Evolutionary conservation across 352 stramenopile genomes (phyloP).

Genomic region (Pythium graminicola): DNA sequence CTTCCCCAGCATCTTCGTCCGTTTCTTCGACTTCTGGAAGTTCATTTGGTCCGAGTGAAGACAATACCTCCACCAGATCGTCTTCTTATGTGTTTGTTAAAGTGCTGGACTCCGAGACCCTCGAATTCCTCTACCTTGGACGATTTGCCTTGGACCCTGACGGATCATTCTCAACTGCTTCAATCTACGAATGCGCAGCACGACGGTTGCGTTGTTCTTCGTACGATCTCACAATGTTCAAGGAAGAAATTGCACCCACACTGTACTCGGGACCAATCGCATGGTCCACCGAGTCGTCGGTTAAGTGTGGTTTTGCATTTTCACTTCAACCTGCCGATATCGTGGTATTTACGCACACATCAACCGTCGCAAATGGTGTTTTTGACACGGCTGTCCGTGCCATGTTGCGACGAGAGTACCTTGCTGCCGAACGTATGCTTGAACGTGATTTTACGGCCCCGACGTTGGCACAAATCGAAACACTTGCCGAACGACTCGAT

Average conservation of each 20-base stretch:
- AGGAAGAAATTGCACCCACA: constrained; percentile 69
- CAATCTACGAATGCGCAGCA: constrained; percentile 45
- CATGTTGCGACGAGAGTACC: constrained; percentile 41
- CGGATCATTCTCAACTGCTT: constrained; percentile 23
- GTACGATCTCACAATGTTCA: constrained; percentile 52
- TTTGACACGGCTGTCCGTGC: constrained; percentile 26
- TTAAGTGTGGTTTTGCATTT: constrained; percentile 9
- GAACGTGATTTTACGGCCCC: constrained; percentile 17
- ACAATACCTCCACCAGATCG: neutral
- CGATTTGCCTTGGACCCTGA: constrained; percentile 27
- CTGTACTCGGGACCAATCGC: constrained; percentile 42
- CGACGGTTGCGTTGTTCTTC: constrained; percentile 32
- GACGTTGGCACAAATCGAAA: constrained; percentile 60
- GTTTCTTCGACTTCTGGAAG: too few species aligned
- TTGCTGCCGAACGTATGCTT: constrained; percentile 31
- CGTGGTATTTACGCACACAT: constrained; percentile 41
- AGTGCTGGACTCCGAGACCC: constrained; percentile 35
- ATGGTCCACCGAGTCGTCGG: constrained; percentile 24
- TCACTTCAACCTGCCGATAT: constrained; percentile 50
- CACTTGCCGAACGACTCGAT: constrained; percentile 55
- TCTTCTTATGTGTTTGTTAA: constrained; percentile 59
- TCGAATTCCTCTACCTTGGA: constrained; percentile 39
- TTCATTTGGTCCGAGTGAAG: too few species aligned
- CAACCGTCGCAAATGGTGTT: constrained; percentile 13
- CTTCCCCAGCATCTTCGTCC: too few species aligned